Conservation (phyloP, 169 alveolate species). For the Eimeria brunetti region DNA sequence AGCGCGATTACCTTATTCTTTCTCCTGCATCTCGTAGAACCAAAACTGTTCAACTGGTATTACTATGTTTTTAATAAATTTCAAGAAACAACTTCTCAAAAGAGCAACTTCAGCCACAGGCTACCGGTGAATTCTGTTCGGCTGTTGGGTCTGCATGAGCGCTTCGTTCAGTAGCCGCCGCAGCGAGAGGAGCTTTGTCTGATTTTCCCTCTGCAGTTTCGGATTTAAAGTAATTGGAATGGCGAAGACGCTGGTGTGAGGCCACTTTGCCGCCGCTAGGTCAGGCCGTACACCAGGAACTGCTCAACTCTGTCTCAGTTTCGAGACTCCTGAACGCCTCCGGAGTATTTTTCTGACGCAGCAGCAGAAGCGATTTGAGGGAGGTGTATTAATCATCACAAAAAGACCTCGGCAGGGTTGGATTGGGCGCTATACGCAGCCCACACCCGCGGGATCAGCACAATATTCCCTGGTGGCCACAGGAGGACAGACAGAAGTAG, state of each 20-base stretch:
- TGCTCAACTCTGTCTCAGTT: neutral
- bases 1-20: neutral
- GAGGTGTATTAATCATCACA: neutral
- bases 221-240: neutral
- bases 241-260: neutral
- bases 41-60: neutral
- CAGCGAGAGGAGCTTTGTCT: neutral
- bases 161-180: neutral
- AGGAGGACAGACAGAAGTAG: neutral
- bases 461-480: neutral
- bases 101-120: neutral
- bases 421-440: neutral
- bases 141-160: conserved; percentile 49
- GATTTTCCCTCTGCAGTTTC: neutral
- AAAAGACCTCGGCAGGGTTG: neutral
- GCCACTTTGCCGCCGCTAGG: neutral
- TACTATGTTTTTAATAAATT: neutral
- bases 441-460: neutral
- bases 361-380: neutral
- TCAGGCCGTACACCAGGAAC: neutral
- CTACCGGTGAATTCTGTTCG: neutral
- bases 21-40: conserved; percentile 1
- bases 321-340: neutral
- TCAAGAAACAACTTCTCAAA: neutral
- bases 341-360: neutral